These are phyloP conservation scores for Eremothecium coryli DNA, from an alignment of 1,139 yeast species.

Conservation along the genomic window DNA sequence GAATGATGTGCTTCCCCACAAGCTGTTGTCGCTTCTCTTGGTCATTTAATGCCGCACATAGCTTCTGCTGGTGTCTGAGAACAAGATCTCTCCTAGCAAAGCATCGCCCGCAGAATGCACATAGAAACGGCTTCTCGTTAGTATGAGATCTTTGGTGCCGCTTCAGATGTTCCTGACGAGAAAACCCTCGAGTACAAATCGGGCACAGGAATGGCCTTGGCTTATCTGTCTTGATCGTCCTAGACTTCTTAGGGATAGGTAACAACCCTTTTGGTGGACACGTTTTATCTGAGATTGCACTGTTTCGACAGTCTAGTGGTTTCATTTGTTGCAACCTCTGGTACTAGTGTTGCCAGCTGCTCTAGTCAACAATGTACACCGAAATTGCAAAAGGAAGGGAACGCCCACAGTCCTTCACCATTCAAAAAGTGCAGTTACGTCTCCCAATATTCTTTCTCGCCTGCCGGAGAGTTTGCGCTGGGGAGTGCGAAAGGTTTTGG, in stretches of 20 bases:
- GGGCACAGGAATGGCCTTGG: conserved; percentile 89
- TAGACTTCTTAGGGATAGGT: conserved; percentile 82
- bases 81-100: conserved; percentile 89
- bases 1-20: conserved; percentile 29
- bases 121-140: conserved; percentile 91
- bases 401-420: too few species aligned
- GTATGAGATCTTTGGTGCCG: conserved; percentile 95
- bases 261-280: too few species aligned
- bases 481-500: too few species aligned
- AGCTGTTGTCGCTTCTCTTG: conserved; percentile 8
- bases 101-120: conserved; percentile 94
- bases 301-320: too few species aligned
- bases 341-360: too few species aligned
- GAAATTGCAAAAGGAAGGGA: too few species aligned
- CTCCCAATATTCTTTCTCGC: too few species aligned
- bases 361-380: too few species aligned
- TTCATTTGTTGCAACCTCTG: too few species aligned
- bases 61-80: conserved; percentile 85
- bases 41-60: conserved; percentile 54
- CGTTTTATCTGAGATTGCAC: too few species aligned
- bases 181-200: conserved; percentile 91
- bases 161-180: conserved; percentile 84
- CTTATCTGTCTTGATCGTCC: conserved; percentile 74
- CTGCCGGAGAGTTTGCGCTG: too few species aligned
- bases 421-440: too few species aligned